Conservation (phyloP, 305 asterid species). For the Ilex paraguariensis region DNA sequence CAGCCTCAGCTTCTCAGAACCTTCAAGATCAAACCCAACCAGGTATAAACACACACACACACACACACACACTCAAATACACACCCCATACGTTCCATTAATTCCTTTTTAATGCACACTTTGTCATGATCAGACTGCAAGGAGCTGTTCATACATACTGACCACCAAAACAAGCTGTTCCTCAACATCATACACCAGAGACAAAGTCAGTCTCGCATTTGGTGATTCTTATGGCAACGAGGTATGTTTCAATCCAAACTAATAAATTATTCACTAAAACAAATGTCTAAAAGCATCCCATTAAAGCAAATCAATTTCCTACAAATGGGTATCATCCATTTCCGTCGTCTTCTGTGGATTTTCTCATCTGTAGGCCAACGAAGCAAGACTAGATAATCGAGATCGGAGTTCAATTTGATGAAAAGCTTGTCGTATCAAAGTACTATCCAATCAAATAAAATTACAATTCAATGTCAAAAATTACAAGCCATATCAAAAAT, state of each 20-base stretch:
- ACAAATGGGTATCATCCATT: no score
- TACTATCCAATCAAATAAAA: no score
- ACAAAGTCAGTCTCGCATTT: slow-evolving; percentile 37
- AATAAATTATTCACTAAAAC: neutral
- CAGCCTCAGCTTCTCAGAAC: slow-evolving; percentile 2
- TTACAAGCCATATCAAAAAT: no score
- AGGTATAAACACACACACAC: neutral
- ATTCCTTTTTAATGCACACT: neutral
- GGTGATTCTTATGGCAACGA: slow-evolving; percentile 43
- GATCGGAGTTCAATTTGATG: no score
- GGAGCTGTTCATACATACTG: slow-evolving; percentile 31
- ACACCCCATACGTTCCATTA: neutral
- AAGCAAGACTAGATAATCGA: no score
- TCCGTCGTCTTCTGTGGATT: no score
- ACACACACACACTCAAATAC: neutral
- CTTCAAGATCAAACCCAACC: slow-evolving; percentile 5
- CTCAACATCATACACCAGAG: slow-evolving; percentile 34
- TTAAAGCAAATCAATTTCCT: neutral
- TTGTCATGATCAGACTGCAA: slow-evolving; percentile 7
- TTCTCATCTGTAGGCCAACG: no score
- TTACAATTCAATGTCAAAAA: no score
- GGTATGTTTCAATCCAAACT: slow-evolving; percentile 11
- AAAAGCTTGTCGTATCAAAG: no score
- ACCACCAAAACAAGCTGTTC: slow-evolving; percentile 44
- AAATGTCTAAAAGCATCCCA: neutral